These are phyloP conservation scores for Sanghuangporus sanghuang DNA, from an alignment of 1,284 basidiomycete genomes.

Conservation along the genomic window DNA sequence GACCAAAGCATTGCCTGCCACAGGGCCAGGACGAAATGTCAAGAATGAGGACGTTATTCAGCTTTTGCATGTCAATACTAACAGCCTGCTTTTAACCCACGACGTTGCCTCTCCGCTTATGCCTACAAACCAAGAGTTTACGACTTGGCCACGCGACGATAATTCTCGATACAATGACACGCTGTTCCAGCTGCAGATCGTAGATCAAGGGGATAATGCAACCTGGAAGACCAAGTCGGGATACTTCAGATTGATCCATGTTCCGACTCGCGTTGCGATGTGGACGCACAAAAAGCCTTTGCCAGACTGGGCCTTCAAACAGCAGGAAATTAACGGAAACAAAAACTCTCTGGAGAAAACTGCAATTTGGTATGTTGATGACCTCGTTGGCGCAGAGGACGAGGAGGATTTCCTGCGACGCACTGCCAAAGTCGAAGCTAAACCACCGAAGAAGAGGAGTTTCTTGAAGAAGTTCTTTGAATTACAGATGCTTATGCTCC, in stretches of 20 bases:
- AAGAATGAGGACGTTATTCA: constrained; percentile 88
- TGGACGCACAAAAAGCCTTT: constrained; percentile 87
- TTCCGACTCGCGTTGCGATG: constrained; percentile 86
- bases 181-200: constrained; percentile 71
- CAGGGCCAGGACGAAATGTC: constrained; percentile 84
- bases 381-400: constrained; percentile 70
- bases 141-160: constrained; percentile 78
- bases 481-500: constrained; percentile 92
- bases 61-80: constrained; percentile 83
- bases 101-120: constrained; percentile 97
- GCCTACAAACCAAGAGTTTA: constrained; percentile 99
- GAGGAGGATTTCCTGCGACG: constrained; percentile 55
- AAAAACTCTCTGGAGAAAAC: constrained; percentile 85
- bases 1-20: constrained; percentile 86
- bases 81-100: constrained; percentile 85
- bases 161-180: constrained; percentile 79
- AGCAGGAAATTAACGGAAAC: constrained; percentile 98
- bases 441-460: constrained; percentile 75
- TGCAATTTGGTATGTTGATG: constrained; percentile 85
- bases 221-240: constrained; percentile 89
- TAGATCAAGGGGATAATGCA: constrained; percentile 70
- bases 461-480: constrained; percentile 96
- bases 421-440: constrained; percentile 44
- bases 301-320: constrained; percentile 95
- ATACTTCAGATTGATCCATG: constrained; percentile 86